These are phyloP conservation scores for Xylariaceae sp. DNA, from an alignment of 2,329 filamentous ascomycete species.

Conservation along the genomic window DNA sequence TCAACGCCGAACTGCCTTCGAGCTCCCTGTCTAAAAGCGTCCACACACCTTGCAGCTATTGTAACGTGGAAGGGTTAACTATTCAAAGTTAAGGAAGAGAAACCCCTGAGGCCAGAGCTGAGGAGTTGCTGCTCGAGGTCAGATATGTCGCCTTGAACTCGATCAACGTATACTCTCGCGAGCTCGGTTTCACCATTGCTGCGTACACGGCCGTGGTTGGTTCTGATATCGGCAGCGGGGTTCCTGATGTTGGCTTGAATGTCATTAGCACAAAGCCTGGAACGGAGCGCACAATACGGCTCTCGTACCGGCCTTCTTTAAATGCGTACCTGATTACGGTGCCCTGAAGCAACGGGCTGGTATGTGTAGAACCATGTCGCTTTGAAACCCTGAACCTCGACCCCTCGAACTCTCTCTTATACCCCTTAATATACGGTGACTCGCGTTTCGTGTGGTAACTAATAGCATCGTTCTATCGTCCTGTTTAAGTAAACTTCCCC, in stretches of 20 bases:
- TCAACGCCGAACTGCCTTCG: no score
- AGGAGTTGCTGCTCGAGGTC: conserved; percentile 51
- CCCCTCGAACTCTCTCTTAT: conserved; percentile 21
- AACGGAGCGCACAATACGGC: conserved; percentile 42
- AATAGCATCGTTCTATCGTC: no score
- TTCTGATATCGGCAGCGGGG: conserved; percentile 47
- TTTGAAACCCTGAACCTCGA: no score
- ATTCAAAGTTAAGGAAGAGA: conserved; percentile 42
- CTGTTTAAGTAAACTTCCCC: no score
- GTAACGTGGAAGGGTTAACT: conserved; percentile 39
- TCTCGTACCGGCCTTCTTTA: conserved; percentile 46
- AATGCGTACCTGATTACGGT: conserved; percentile 49
- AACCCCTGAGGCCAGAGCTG: conserved; percentile 49
- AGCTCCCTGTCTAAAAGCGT: conserved; percentile 25
- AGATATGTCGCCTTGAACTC: conserved; percentile 54
- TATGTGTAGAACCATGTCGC: no score
- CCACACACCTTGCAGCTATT: conserved; percentile 47
- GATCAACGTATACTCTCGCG: conserved; percentile 47
- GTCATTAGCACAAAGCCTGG: conserved; percentile 31
- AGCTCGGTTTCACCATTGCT: conserved; percentile 44
- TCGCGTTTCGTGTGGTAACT: no score
- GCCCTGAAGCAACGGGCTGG: conserved; percentile 44
- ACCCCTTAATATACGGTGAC: no score
- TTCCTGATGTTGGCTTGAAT: conserved; percentile 44
- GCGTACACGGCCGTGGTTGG: conserved; percentile 46